Evolutionary conservation across 2,329 filamentous ascomycete genomes (phyloP).

Genomic region (Fusarium sp.): DNA sequence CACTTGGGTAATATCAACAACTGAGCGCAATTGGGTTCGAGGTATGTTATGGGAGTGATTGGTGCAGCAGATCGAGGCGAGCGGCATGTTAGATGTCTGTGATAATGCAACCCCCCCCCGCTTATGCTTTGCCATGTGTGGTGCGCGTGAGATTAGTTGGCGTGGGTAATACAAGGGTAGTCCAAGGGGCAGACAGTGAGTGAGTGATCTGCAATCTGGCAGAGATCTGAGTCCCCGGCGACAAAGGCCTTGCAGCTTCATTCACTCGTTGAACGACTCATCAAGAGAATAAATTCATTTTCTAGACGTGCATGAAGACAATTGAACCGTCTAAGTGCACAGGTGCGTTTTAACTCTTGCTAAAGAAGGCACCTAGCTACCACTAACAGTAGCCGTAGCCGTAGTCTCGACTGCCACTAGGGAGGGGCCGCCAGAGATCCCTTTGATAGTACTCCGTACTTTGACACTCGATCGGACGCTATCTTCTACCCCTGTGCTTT

Average conservation of each 20-base stretch:
- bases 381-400: neutral
- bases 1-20: neutral
- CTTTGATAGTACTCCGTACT: neutral
- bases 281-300: neutral
- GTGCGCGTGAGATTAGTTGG: neutral
- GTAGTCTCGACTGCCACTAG: neutral
- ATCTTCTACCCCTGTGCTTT: neutral
- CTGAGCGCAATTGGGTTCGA: neutral
- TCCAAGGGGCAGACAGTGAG: neutral
- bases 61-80: neutral
- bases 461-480: neutral
- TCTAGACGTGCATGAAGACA: neutral
- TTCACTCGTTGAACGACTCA: neutral
- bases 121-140: neutral
- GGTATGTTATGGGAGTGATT: neutral
- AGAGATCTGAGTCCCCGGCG: neutral
- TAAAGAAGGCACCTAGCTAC: neutral
- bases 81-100: neutral
- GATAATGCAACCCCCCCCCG: neutral
- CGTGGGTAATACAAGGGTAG: neutral
- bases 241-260: neutral
- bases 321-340: fast-evolving
- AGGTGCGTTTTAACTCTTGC: neutral
- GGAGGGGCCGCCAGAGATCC: neutral
- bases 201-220: neutral